Base-by-base conservation (phyloP, 352 stramenopile species). In the Phytopythium boreale region DNA sequence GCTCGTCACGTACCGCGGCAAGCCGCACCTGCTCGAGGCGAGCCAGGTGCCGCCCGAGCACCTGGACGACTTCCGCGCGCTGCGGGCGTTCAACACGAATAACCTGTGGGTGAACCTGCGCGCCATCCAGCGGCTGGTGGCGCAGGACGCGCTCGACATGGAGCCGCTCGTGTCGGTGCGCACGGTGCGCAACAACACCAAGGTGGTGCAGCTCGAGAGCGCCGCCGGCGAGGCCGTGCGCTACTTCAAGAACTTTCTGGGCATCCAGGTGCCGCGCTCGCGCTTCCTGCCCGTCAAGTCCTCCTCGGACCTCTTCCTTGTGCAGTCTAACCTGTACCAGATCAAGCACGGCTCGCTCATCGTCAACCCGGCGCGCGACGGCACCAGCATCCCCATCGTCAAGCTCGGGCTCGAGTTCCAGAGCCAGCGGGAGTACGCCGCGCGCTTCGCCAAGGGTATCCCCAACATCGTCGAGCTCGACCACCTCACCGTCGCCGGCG, bases 21-120 rank as follows among this genome's bases (percentile, higher is more conserved):
- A 97, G 56, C 90, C 98, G 37, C 96, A 99, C 69, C 84, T 99
- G 66, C 81, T 98, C 29, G 98, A 99, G 82, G 97, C 93, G 58
- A 98, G 96, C 44, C 98, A 99, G 80, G 98, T 98, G 67, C 90
- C 96, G 9, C 77, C 93, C 26, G 84, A 98, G 50, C 96, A 99
- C 70, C 89, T 99, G 79, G 85, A 89, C 51, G 86, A 95, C 47
- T 99, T 99, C 64, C 82, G 87, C 26, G 87, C 84, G 63, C 98
- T 99, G 74, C 82, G 93, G 55, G 99, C 95, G 62, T 99, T 99
- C 87, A 99, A 99, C 79, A 99, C 98, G 57, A 99, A 99, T 80
- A 99, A 99, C 69, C 76, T 99, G 22, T 99, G 97, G 97, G 97
- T 99, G 47, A 98, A 98, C 65, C 69, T 99, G 43, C 96, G 98